Conservation (phyloP, 73 alveolate species). For the Tetrahymena elliotti region DNA sequence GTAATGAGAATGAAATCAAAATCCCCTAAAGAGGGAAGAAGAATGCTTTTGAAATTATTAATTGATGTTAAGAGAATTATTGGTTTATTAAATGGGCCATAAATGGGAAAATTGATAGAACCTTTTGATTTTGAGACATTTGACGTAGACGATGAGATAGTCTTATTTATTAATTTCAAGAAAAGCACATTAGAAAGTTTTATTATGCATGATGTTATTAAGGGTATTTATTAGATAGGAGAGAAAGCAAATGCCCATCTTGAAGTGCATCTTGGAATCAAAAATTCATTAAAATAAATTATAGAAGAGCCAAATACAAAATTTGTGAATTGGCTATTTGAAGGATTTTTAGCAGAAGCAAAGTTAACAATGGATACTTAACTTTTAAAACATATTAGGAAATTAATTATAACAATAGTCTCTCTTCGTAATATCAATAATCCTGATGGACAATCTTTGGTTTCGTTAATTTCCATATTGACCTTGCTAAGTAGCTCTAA, state of each 20-base stretch:
- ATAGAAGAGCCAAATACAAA: background rate
- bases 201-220: background rate
- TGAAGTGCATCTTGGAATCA: background rate
- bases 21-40: background rate
- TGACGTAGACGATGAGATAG: background rate
- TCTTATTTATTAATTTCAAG: background rate
- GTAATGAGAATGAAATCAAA: background rate
- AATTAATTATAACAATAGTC: background rate
- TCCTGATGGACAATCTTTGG: background rate
- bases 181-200: background rate
- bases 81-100: background rate
- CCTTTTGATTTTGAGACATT: background rate
- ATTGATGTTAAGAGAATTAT: background rate
- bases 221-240: background rate
- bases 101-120: background rate
- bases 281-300: background rate
- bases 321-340: background rate
- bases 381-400: background rate
- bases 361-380: background rate
- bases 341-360: background rate
- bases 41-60: background rate
- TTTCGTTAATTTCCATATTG: background rate
- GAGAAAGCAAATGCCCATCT: background rate
- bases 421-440: background rate
- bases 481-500: background rate